Evolutionary conservation across 345 rosid genomes (phyloP).

Genomic region (Limnanthes douglasii): DNA sequence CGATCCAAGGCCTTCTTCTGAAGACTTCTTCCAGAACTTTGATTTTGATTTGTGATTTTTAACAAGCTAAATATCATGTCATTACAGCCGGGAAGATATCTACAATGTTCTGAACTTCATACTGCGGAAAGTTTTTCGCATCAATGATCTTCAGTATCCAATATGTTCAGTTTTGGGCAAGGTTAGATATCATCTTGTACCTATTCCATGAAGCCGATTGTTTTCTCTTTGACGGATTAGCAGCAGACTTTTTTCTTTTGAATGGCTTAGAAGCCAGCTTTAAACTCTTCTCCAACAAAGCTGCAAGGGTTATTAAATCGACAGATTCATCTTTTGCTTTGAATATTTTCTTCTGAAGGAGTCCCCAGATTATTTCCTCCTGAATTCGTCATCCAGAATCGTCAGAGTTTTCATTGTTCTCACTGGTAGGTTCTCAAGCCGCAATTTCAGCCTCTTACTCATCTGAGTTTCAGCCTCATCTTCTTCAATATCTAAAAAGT

Average conservation of each 20-base stretch:
- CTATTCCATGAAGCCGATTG: constrained; percentile 58
- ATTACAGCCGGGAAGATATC: constrained; percentile 32
- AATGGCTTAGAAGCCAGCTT: constrained; percentile 85
- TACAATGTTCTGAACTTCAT: constrained; percentile 41
- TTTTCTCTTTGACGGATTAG: constrained; percentile 49
- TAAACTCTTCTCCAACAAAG: constrained; percentile 61
- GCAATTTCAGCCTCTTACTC: constrained; percentile 53
- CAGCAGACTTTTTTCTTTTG: constrained; percentile 59
- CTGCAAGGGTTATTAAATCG: constrained; percentile 31
- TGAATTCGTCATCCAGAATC: no score
- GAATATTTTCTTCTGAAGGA: constrained; percentile 74
- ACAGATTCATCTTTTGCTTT: constrained; percentile 50
- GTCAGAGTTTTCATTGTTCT: constrained; percentile 42
- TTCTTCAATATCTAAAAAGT: constrained; percentile 74
- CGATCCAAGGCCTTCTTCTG: constrained; percentile 66
- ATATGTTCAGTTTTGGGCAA: constrained; percentile 61
- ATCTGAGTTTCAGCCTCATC: constrained; percentile 60
- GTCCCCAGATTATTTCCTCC: constrained; percentile 94
- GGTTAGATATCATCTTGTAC: constrained; percentile 49
- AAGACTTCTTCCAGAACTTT: constrained; percentile 69
- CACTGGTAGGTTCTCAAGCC: constrained; percentile 27
- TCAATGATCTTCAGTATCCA: constrained; percentile 77
- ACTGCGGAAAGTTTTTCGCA: constrained; percentile 31
- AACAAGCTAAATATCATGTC: constrained; percentile 52
- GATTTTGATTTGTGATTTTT: constrained; percentile 59